Conservation (phyloP, 2,329 filamentous ascomycete species). For the Orbilia ellipsospora region DNA sequence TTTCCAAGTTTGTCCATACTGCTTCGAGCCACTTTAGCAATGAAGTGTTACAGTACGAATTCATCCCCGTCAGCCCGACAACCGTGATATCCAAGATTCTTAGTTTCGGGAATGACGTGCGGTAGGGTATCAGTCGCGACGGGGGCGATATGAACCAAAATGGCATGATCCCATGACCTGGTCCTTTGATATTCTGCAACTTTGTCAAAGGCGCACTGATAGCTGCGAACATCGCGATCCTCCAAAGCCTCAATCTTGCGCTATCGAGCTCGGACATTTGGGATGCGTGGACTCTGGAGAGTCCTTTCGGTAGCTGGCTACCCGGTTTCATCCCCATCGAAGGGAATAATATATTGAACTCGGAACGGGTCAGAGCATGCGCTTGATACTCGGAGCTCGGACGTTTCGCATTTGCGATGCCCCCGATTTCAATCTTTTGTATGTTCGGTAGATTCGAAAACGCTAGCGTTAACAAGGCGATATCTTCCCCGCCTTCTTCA, state of each 20-base stretch:
- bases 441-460: slow-evolving; percentile 27
- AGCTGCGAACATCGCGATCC: background rate
- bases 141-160: background rate
- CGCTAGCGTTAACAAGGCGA: slow-evolving; percentile 4
- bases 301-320: background rate
- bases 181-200: background rate
- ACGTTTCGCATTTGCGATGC: background rate
- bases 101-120: slow-evolving; percentile 8
- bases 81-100: background rate
- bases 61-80: background rate
- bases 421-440: slow-evolving; percentile 1
- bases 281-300: background rate
- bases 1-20: background rate
- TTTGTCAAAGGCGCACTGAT: no score
- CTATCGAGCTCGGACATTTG: slow-evolving; percentile 3
- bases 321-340: background rate
- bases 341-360: slow-evolving; percentile 21
- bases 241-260: background rate
- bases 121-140: background rate
- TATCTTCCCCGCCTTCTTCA: background rate
- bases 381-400: background rate
- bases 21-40: slow-evolving; percentile 3
- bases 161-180: no score
- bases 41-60: background rate
- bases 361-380: slow-evolving; percentile 1